Conservation (phyloP, 306 rosid species). For the Castanopsis chinensis region DNA sequence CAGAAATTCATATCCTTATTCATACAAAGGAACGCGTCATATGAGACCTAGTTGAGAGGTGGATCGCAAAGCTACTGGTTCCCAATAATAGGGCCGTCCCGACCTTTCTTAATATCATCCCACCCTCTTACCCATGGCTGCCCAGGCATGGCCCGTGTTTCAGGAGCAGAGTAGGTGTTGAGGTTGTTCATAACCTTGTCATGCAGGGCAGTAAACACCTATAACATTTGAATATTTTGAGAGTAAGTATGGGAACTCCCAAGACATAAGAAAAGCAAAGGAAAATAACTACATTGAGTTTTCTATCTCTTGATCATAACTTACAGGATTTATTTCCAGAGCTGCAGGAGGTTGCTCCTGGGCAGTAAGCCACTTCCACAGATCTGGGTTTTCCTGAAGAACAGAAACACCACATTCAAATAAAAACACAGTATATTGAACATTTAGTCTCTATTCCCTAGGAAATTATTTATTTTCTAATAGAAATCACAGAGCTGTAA, state of each 20-base stretch:
- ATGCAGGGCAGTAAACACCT: conserved; percentile 70
- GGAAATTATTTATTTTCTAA: not conserved
- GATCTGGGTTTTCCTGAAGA: conserved; percentile 84
- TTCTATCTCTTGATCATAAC: conserved; percentile 28
- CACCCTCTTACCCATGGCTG: conserved; percentile 93
- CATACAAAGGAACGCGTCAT: conserved; percentile 16
- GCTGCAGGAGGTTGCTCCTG: conserved; percentile 81
- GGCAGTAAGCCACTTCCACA: conserved; percentile 89
- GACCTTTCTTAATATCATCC: conserved; percentile 80
- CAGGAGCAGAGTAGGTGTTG: conserved; percentile 58
- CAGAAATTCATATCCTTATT: not conserved
- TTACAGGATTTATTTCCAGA: conserved; percentile 64
- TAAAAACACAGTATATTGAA: not conserved
- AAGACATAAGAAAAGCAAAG: not conserved
- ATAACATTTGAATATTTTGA: conserved; percentile 8
- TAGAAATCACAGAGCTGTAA: not conserved
- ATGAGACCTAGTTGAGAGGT: not conserved
- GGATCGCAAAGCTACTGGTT: conserved; percentile 52
- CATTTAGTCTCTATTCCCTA: not conserved
- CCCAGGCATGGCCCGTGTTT: conserved; percentile 76
- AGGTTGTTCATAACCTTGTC: conserved; percentile 58
- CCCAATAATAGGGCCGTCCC: conserved; percentile 62
- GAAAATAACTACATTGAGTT: conserved; percentile 8
- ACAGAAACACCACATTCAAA: conserved; percentile 14
- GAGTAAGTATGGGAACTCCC: conserved; percentile 22